phyloP scores from a whole-genome alignment of 1,284 basidiomycete species.

The Irpex lacteus region DNA sequence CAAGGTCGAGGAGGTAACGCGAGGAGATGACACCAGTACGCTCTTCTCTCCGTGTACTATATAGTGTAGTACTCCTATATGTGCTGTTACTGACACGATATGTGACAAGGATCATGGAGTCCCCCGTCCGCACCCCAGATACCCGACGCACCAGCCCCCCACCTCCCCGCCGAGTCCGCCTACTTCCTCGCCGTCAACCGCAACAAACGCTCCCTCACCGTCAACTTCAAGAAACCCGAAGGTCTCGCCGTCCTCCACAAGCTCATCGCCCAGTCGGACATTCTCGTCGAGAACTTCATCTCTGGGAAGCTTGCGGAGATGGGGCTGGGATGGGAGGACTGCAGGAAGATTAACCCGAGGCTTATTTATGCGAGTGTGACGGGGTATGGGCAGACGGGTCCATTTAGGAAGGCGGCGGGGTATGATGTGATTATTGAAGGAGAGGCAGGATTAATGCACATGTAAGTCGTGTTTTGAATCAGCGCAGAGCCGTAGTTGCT shows the following conservation, averaged over 20 bases:
- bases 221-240: conserved; percentile 81
- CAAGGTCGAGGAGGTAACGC: conserved; percentile 80
- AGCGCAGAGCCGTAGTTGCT: background rate
- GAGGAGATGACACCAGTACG: conserved; percentile 88
- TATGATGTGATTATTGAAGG: conserved; percentile 92
- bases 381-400: conserved; percentile 93
- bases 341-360: conserved; percentile 74
- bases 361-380: conserved; percentile 92
- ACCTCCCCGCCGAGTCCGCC: conserved; percentile 87
- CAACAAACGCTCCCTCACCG: conserved; percentile 86
- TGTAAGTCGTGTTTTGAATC: conserved; percentile 41
- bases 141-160: conserved; percentile 34
- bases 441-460: conserved; percentile 93
- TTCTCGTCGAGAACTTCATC: conserved; percentile 88
- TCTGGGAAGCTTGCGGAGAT: conserved; percentile 82
- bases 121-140: conserved; percentile 55
- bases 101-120: conserved; percentile 64
- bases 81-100: background rate
- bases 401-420: conserved; percentile 79
- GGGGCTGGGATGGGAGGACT: conserved; percentile 86
- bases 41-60: conserved; percentile 13
- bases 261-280: conserved; percentile 76
- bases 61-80: background rate
- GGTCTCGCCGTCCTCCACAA: conserved; percentile 79
- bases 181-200: conserved; percentile 92